These are phyloP conservation scores for Neurospora hispaniola DNA, from an alignment of 495 filamentous ascomycete species.

Conservation along the genomic window DNA sequence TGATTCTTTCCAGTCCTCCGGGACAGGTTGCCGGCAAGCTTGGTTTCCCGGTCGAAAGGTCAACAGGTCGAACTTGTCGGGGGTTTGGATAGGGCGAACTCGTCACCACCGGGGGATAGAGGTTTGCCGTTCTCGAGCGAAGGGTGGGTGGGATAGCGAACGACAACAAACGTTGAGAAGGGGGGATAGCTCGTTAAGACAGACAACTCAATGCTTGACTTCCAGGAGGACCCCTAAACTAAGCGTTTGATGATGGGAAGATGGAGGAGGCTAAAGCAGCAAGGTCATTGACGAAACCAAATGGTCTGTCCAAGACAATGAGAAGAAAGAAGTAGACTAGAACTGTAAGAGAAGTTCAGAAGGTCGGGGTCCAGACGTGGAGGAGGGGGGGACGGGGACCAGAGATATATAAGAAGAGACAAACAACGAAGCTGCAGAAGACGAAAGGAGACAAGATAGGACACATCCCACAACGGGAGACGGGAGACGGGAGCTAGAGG, in stretches of 20 bases:
- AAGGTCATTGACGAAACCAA: slow-evolving; percentile 30
- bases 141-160: slow-evolving; percentile 9
- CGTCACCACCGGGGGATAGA: slow-evolving; percentile 8
- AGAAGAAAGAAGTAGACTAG: not conserved
- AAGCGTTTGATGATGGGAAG: slow-evolving; percentile 8
- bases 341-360: slow-evolving; percentile 1
- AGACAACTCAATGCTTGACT: slow-evolving; percentile 21
- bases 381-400: not conserved
- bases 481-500: not conserved
- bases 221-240: not conserved
- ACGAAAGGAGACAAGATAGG: slow-evolving; percentile 10
- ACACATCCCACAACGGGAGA: slow-evolving; percentile 1
- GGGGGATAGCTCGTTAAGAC: slow-evolving; percentile 15
- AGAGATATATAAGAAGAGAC: slow-evolving; percentile 2
- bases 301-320: slow-evolving; percentile 24
- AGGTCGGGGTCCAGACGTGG: not conserved
- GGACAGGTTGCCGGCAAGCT: not conserved
- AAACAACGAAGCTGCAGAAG: not conserved
- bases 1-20: not conserved
- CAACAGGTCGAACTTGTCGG: not conserved
- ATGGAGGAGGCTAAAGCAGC: slow-evolving; percentile 25
- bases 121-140: slow-evolving; percentile 13
- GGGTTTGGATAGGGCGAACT: not conserved
- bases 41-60: not conserved
- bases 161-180: slow-evolving; percentile 13